Evolutionary conservation across 345 rosid genomes (phyloP).

Genomic region (Pistacia integerrima): DNA sequence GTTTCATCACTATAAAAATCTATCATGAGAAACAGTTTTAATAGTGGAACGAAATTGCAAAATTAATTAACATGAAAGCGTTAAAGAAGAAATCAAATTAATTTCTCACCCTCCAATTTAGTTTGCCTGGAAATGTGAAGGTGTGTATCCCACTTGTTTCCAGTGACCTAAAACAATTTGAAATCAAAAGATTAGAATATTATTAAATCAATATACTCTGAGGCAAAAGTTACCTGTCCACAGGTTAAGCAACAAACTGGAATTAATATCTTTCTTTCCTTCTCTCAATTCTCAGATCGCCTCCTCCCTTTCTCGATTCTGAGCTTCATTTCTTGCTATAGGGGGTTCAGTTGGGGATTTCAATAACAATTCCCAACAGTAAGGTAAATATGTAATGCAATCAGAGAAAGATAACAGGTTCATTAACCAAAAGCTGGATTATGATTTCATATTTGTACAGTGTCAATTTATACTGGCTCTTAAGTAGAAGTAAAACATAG

Average conservation of each 20-base stretch:
- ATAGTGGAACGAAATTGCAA: neutral
- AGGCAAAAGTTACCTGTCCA: slow-evolving; percentile 49
- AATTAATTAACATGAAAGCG: neutral
- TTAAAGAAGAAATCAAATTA: neutral
- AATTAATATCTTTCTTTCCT: slow-evolving; percentile 50
- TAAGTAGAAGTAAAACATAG: neutral
- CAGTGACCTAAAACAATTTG: slow-evolving; percentile 48
- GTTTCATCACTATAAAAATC: neutral
- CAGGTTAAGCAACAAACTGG: slow-evolving; percentile 82
- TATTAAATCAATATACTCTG: too few species aligned
- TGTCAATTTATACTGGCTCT: neutral
- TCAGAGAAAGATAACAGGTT: neutral
- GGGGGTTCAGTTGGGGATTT: too few species aligned
- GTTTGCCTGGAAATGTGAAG: slow-evolving; percentile 74
- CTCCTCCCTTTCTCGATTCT: neutral
- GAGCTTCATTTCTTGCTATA: too few species aligned
- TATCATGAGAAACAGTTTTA: neutral
- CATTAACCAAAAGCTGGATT: neutral
- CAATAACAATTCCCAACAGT: too few species aligned
- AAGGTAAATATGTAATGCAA: neutral
- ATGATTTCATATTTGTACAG: neutral
- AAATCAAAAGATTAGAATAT: too few species aligned
- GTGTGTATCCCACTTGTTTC: slow-evolving; percentile 76
- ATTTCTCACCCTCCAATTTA: slow-evolving; percentile 61
- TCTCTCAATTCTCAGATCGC: neutral